Evolutionary conservation across 2,329 filamentous ascomycete species (phyloP).

Genomic region (Thielaviopsis euricoi): DNA sequence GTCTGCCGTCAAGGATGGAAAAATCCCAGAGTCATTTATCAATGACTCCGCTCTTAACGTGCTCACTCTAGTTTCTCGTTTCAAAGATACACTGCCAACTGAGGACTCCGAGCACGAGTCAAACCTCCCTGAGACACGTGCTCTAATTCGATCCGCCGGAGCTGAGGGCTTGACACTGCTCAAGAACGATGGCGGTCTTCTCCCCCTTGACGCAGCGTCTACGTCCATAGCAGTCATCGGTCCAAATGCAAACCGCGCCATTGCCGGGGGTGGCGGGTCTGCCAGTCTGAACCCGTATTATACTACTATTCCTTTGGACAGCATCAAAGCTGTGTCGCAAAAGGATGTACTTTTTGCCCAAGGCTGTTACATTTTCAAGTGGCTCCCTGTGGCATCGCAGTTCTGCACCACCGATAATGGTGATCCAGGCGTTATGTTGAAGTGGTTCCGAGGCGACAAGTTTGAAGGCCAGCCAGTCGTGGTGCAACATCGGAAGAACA

Average conservation of each 20-base stretch:
- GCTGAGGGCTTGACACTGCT: constrained; percentile 46
- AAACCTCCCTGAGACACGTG: constrained; percentile 38
- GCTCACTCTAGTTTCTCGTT: constrained; percentile 41
- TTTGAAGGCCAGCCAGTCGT: constrained; percentile 41
- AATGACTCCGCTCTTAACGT: constrained; percentile 43
- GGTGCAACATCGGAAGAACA: constrained; percentile 42
- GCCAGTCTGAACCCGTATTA: constrained; percentile 55
- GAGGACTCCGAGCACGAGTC: constrained; percentile 42
- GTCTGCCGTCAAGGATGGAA: constrained; percentile 31
- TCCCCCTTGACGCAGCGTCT: constrained; percentile 38
- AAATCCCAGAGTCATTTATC: constrained; percentile 31
- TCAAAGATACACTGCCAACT: constrained; percentile 39
- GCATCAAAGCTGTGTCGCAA: constrained; percentile 37
- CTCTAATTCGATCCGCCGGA: constrained; percentile 43
- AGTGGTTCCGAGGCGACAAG: constrained; percentile 48
- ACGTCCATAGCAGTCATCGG: constrained; percentile 49
- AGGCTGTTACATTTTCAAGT: constrained; percentile 48
- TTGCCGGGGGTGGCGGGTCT: constrained; percentile 52
- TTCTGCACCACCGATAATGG: constrained; percentile 40
- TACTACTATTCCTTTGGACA: constrained; percentile 46
- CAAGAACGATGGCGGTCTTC: constrained; percentile 42
- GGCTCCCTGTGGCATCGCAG: constrained; percentile 45
- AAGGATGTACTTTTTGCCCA: constrained; percentile 42
- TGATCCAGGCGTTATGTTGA: constrained; percentile 43
- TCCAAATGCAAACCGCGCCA: constrained; percentile 49